Percentiles rank a stretch among this genome's conserved stretches.
These are phyloP conservation scores for Kwoniella heveanensis DNA, from an alignment of 768 basidiomycete species.

Conservation along the genomic window DNA sequence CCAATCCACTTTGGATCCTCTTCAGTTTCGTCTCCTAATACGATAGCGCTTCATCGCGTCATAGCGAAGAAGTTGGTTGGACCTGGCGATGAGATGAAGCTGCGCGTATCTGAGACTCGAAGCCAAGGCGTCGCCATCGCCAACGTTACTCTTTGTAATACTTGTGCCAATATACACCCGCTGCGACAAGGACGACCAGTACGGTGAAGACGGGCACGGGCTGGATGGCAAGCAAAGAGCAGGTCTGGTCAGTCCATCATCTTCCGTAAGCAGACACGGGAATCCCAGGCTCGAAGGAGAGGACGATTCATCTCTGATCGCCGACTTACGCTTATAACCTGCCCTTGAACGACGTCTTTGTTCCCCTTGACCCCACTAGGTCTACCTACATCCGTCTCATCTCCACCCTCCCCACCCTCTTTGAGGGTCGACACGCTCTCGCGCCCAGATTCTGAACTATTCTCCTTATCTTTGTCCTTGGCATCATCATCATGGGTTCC, in stretches of 20 bases:
- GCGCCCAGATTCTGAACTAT: constrained; percentile 18
- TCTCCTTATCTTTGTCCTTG: constrained; percentile 26
- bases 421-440: constrained; percentile 31
- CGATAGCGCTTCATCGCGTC: no score
- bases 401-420: constrained; percentile 23
- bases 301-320: neutral
- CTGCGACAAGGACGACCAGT: constrained; percentile 40
- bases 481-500: constrained; percentile 2
- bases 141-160: constrained; percentile 26
- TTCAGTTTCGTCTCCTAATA: no score
- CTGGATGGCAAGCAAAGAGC: no score
- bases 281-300: no score
- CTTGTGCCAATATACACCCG: constrained; percentile 42
- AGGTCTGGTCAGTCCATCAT: constrained; percentile 1
- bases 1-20: no score
- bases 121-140: neutral
- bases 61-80: no score
- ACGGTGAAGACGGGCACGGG: constrained; percentile 44
- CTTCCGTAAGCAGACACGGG: no score
- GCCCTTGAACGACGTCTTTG: neutral
- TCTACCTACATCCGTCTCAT: constrained; percentile 19
- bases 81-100: no score
- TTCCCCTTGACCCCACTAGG: neutral
- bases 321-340: constrained; percentile 28
- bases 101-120: no score